Conservation (phyloP, 768 basidiomycete genomes). For the Epithele typhae region DNA sequence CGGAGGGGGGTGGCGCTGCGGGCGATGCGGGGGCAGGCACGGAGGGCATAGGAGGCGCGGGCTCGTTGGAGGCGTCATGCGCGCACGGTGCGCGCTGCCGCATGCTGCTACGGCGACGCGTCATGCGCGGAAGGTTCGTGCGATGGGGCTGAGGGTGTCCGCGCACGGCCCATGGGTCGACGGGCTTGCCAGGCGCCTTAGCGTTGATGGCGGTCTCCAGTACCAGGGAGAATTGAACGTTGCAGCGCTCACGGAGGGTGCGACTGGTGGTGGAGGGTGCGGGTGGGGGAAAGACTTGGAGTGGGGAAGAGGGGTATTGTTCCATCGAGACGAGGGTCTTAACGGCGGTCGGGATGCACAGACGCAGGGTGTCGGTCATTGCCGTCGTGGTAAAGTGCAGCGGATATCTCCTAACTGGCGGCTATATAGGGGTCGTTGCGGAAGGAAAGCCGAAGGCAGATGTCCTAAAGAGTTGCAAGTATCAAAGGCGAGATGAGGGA, state of each 20-base stretch:
- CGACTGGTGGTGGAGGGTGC: constrained; percentile 6
- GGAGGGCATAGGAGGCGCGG: no score
- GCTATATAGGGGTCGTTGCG: no score
- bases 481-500: no score
- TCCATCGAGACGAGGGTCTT: constrained; percentile 1
- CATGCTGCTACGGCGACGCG: background rate
- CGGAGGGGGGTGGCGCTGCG: background rate
- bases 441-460: no score
- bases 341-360: background rate
- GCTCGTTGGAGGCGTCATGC: background rate
- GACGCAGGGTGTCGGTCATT: no score
- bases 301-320: constrained; percentile 17
- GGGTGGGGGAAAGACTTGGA: constrained; percentile 15
- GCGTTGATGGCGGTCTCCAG: constrained; percentile 11
- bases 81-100: constrained; percentile 1
- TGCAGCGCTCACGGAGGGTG: constrained; percentile 17
- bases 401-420: no score
- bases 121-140: constrained; percentile 15
- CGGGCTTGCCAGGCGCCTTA: no score
- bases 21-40: background rate
- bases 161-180: constrained; percentile 15
- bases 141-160: constrained; percentile 23
- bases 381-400: no score
- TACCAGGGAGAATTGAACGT: constrained; percentile 10
- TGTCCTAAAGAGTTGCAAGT: no score